A percentile compares a stretch with the other conserved stretches of the same genome.
Conservation (phyloP, 2,329 filamentous ascomycete species). For the Trichoderma polysporum region DNA sequence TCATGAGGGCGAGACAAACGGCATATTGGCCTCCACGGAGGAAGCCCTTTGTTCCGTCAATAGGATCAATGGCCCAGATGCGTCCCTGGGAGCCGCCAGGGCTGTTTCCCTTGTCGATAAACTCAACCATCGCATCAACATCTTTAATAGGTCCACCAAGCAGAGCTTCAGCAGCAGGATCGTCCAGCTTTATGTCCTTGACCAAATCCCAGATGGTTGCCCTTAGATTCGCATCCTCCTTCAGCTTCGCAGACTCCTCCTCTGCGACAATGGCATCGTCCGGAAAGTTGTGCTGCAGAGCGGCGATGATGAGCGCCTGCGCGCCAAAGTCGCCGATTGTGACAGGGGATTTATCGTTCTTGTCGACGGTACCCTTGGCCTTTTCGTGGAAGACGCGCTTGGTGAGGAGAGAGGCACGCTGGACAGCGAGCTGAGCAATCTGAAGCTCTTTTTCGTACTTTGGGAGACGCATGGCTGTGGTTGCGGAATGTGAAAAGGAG, state of each 20-base stretch:
- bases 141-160: conserved; percentile 67
- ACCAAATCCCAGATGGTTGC: conserved; percentile 79
- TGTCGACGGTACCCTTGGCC: conserved; percentile 85
- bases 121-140: conserved; percentile 64
- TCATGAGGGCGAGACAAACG: conserved; percentile 86
- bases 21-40: conserved; percentile 95
- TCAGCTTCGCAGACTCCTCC: conserved; percentile 82
- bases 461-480: conserved; percentile 29
- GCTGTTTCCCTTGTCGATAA: conserved; percentile 68
- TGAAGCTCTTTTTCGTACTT: conserved; percentile 74
- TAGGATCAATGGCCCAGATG: conserved; percentile 96
- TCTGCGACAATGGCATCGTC: conserved; percentile 89
- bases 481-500: conserved; percentile 24
- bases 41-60: conserved; percentile 98
- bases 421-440: conserved; percentile 83
- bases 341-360: conserved; percentile 94
- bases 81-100: conserved; percentile 70
- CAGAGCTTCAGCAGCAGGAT: conserved; percentile 58
- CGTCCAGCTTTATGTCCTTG: conserved; percentile 64
- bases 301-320: conserved; percentile 91
- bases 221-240: conserved; percentile 66
- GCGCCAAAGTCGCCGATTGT: conserved; percentile 98
- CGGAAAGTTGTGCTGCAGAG: conserved; percentile 87
- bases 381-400: conserved; percentile 68
- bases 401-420: conserved; percentile 64